These are phyloP conservation scores for Calocybe cyanea DNA, from an alignment of 768 basidiomycete species.

Conservation along the genomic window DNA sequence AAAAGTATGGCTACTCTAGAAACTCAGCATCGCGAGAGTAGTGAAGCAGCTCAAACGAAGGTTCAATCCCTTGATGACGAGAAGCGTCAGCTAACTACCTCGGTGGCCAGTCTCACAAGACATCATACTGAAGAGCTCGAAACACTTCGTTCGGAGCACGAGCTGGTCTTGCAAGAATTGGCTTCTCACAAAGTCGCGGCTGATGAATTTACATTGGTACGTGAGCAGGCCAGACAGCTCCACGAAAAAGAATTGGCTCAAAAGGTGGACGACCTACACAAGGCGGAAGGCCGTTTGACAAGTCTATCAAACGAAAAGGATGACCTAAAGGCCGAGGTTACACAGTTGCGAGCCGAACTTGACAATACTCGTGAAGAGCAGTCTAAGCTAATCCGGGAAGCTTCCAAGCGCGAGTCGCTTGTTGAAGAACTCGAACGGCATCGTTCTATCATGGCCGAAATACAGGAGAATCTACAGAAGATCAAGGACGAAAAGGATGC, in stretches of 20 bases:
- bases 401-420: constrained; percentile 71
- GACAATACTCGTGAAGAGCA: constrained; percentile 56
- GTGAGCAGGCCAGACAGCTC: constrained; percentile 34
- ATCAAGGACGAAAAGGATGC: constrained; percentile 81
- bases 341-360: constrained; percentile 54
- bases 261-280: constrained; percentile 43
- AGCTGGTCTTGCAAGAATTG: constrained; percentile 52
- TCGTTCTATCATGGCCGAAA: constrained; percentile 69
- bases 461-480: constrained; percentile 73
- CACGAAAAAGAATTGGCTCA: constrained; percentile 48
- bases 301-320: constrained; percentile 41
- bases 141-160: constrained; percentile 42
- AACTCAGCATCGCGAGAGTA: constrained; percentile 6
- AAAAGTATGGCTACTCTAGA: constrained; percentile 2
- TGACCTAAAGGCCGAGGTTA: constrained; percentile 42
- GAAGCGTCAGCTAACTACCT: constrained; percentile 37
- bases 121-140: constrained; percentile 48
- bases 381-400: constrained; percentile 62
- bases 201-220: constrained; percentile 45
- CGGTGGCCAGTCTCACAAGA: constrained; percentile 45
- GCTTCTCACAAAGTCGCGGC: constrained; percentile 53
- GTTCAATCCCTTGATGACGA: constrained; percentile 35
- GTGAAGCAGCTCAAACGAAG: constrained; percentile 2
- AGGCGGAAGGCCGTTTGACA: constrained; percentile 49
- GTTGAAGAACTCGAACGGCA: constrained; percentile 74